Percentiles rank a stretch among this genome's conserved stretches.
These are phyloP conservation scores for Fragilariopsis cylindrus DNA, from an alignment of 108 stramenopile genomes.

Conservation along the genomic window DNA sequence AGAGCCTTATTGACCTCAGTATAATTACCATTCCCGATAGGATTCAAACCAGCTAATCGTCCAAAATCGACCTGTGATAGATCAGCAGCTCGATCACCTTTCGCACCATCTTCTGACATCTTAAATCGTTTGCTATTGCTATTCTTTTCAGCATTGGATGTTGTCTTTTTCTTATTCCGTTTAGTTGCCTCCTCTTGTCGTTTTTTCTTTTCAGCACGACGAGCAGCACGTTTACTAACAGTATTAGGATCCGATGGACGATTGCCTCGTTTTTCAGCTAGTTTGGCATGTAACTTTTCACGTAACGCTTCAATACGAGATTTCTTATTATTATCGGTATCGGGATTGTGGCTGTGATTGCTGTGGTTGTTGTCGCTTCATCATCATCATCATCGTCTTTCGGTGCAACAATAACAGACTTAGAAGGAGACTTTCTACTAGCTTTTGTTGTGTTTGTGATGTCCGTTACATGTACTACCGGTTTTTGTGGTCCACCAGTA, in stretches of 20 bases:
- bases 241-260: slow-evolving; percentile 47
- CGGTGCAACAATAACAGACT: neutral
- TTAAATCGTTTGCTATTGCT: slow-evolving; percentile 37
- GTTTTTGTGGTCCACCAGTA: slow-evolving; percentile 16
- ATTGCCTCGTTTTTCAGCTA: slow-evolving; percentile 62
- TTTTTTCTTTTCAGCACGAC: slow-evolving; percentile 75
- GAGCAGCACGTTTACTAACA: slow-evolving; percentile 86
- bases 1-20: slow-evolving; percentile 67
- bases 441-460: neutral
- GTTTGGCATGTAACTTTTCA: slow-evolving; percentile 77
- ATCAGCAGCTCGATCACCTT: slow-evolving; percentile 41
- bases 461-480: slow-evolving; percentile 6
- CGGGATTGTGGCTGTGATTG: neutral
- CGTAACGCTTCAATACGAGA: slow-evolving; percentile 85
- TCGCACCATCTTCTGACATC: neutral
- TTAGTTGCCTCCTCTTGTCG: slow-evolving; percentile 67
- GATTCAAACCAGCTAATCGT: slow-evolving; percentile 72
- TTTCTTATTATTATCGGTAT: slow-evolving; percentile 34
- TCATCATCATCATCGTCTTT: neutral
- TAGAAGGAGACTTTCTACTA: neutral
- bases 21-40: slow-evolving; percentile 32
- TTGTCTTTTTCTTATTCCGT: slow-evolving; percentile 42
- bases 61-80: slow-evolving; percentile 79
- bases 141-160: slow-evolving; percentile 31
- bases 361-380: neutral